Percentiles rank a stretch among this genome's conserved stretches.
phyloP scores from a whole-genome alignment of 441 rosid species.

The Arabidopsis hybrid region DNA sequence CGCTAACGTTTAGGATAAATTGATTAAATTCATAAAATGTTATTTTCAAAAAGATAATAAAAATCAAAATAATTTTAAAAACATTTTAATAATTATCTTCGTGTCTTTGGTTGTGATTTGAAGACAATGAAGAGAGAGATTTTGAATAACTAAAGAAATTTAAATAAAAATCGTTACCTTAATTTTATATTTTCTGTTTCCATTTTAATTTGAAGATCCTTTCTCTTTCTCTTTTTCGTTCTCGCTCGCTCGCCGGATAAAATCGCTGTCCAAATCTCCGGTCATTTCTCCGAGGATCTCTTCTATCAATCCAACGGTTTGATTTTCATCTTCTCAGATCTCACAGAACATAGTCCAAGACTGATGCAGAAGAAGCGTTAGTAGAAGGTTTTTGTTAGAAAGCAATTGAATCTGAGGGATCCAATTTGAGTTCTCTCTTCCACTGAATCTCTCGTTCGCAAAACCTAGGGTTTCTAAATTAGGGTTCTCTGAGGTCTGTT shows the following conservation, averaged over 20 bases:
- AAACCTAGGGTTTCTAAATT: slow-evolving; percentile 33
- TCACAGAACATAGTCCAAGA: slow-evolving; percentile 2
- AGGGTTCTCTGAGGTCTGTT: slow-evolving; percentile 46
- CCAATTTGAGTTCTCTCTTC: slow-evolving; percentile 32
- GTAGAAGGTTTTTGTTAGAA: slow-evolving; percentile 16
- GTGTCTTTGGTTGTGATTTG: slow-evolving; percentile 25
- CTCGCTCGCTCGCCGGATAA: slow-evolving; percentile 42
- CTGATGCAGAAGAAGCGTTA: slow-evolving; percentile 9
- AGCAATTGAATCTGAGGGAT: slow-evolving; percentile 35
- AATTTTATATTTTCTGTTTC: slow-evolving; percentile 10
- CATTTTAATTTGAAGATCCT: slow-evolving; percentile 1
- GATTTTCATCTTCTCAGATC: slow-evolving; percentile 28
- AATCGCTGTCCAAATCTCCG: slow-evolving; percentile 33
- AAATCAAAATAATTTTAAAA: not conserved
- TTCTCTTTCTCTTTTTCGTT: not conserved
- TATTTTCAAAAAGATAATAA: not conserved
- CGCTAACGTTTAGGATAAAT: slow-evolving; percentile 34
- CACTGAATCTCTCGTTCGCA: slow-evolving; percentile 24
- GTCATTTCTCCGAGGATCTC: slow-evolving; percentile 40
- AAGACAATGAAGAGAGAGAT: not conserved
- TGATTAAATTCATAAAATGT: slow-evolving; percentile 21
- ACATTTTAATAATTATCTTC: not conserved
- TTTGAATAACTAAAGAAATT: slow-evolving; percentile 17
- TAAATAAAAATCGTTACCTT: not conserved
- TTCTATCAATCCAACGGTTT: slow-evolving; percentile 33